A percentile compares a stretch with the other conserved stretches of the same genome.
Conservation (phyloP, 345 rosid species). For the Gossypium turneri region DNA sequence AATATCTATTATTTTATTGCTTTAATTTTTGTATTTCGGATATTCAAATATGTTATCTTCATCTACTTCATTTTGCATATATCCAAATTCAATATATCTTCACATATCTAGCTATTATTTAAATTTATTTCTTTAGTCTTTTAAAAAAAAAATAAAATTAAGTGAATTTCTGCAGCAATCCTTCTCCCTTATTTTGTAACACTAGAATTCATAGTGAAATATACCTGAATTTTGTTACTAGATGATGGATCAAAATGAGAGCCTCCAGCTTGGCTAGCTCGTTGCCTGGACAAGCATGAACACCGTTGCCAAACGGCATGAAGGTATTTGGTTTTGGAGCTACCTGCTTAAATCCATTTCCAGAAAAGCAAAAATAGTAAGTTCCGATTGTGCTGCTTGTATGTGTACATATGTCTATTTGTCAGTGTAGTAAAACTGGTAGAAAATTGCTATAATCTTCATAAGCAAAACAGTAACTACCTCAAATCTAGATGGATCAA, state of each 20-base stretch:
- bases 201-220: not conserved
- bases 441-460: not conserved
- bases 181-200: not conserved
- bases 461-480: slow-evolving; percentile 23
- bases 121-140: too few species aligned
- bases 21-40: too few species aligned
- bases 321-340: slow-evolving; percentile 74
- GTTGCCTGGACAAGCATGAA: slow-evolving; percentile 88
- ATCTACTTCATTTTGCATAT: too few species aligned
- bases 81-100: too few species aligned
- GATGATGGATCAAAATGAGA: slow-evolving; percentile 71
- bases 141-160: too few species aligned
- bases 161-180: not conserved
- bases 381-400: not conserved
- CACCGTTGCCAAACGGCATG: slow-evolving; percentile 96
- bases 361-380: not conserved
- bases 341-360: slow-evolving; percentile 33
- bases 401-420: not conserved
- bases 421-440: not conserved
- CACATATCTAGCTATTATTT: too few species aligned
- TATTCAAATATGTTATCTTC: too few species aligned
- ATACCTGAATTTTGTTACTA: slow-evolving; percentile 67
- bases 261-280: slow-evolving; percentile 91
- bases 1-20: too few species aligned
- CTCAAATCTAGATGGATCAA: slow-evolving; percentile 90